Base-by-base conservation (phyloP, 1,139 yeast species). In the Saccharomyces hybrid region DNA sequence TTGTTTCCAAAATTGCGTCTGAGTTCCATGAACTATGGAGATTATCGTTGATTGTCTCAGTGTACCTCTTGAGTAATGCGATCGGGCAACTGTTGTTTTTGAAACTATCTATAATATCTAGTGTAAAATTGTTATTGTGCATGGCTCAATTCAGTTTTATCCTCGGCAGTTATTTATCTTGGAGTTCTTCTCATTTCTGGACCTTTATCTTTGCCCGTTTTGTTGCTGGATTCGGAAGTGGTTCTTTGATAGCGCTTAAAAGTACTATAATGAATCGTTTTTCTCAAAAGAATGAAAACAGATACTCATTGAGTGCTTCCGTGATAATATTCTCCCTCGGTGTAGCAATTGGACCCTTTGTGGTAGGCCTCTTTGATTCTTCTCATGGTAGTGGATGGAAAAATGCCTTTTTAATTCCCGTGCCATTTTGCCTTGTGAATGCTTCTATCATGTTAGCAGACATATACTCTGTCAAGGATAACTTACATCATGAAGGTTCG, bases 61-160 rank as follows among this genome's bases (percentile, higher is more conserved):
- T 84, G 0, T 83, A 82, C 62, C 67, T 83, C 49, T 69, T 83
- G n/a, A 76, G 86, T 5, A 79, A 81, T 55, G 79, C 85, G 0
- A 82, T 85, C 2, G 80, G 82, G 61, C 88, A 83, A 70, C 97
- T 97, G 1, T 71, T 90, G 26, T 88, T 84, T 62, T 97, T 97
- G 26, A 89, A 88, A 66, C 70, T 90, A 34, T 84, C 95, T 3
- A 97, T 89, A 64, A 87, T 89, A 48, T 88, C 85, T 68, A 97
- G 97, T 23, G 78, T 96, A 62, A 86, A 81, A 65, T 67, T 73
- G 6, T 68, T 80, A 55, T 69, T 83, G 47, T 38, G 44, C 5
- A 11, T 38, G 9, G 44, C 44, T 38, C 44, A 38, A 38, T 16
- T 38, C 44, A 38, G 44, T 38, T 38, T 38, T 38, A 38, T 38